Evolutionary conservation across 176 grass and related monocot species (phyloP).

Genomic region (Oropetium thomaeum): DNA sequence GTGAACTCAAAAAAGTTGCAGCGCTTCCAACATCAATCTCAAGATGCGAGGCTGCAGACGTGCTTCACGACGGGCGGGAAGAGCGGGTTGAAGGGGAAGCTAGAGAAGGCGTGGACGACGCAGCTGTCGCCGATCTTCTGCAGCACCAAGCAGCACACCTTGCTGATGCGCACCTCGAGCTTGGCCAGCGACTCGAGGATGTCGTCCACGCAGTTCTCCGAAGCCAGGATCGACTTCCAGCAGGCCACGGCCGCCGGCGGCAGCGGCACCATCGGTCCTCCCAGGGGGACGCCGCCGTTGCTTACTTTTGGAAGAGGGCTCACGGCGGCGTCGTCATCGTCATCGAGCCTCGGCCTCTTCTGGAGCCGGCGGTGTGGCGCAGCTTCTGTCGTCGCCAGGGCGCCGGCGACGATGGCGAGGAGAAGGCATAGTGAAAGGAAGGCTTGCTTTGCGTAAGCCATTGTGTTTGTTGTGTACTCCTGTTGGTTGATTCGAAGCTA

Average conservation of each 20-base stretch:
- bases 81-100: conserved; percentile 5
- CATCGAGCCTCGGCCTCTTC: not conserved
- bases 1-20: too few species aligned
- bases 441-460: not conserved
- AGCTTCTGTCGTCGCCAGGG: not conserved
- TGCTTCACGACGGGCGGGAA: not conserved
- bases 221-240: conserved; percentile 24
- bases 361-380: not conserved
- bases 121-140: conserved; percentile 14
- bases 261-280: not conserved
- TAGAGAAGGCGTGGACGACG: conserved; percentile 2
- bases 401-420: not conserved
- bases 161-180: not conserved
- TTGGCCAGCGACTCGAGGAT: not conserved
- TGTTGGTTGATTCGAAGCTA: not conserved
- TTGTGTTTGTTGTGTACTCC: not conserved
- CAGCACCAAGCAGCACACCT: conserved; percentile 20
- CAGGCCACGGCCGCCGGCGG: conserved; percentile 1
- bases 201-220: conserved; percentile 11
- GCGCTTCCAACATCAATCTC: too few species aligned
- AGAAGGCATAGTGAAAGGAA: conserved; percentile 3
- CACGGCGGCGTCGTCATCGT: not conserved
- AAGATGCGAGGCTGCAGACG: not conserved
- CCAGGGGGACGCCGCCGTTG: not conserved
- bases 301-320: not conserved